Evolutionary conservation across 352 stramenopile species (phyloP).

Genomic region (Pythium aristosporum): DNA sequence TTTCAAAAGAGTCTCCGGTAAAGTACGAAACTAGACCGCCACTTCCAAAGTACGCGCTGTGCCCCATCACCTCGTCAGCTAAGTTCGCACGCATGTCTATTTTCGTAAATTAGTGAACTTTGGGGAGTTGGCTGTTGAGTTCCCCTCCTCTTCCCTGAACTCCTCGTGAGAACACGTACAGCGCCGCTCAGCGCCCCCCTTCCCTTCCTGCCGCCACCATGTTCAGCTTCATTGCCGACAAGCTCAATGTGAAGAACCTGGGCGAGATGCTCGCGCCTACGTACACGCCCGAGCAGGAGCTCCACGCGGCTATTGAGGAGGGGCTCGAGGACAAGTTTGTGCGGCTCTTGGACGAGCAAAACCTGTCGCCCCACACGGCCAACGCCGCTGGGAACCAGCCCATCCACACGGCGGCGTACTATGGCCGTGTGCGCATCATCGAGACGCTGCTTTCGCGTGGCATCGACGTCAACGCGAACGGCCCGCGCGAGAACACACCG

Average conservation of each 20-base stretch:
- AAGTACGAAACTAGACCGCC: constrained; percentile 12
- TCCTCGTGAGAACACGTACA: constrained; percentile 16
- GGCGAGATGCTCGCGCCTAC: constrained; percentile 86
- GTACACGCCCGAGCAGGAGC: constrained; percentile 83
- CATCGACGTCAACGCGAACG: constrained; percentile 68
- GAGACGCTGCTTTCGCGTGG: constrained; percentile 67
- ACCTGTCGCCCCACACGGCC: constrained; percentile 65
- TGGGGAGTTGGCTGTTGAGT: constrained; percentile 14
- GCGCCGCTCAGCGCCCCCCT: neutral
- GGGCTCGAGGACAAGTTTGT: constrained; percentile 73
- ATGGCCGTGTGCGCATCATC: constrained; percentile 71
- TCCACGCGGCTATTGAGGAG: constrained; percentile 76
- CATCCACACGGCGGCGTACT: constrained; percentile 85
- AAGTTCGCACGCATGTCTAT: constrained; percentile 16
- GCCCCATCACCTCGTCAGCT: neutral
- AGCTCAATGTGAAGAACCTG: constrained; percentile 89
- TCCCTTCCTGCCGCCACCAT: constrained; percentile 32
- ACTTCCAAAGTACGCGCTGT: neutral
- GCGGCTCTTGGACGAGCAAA: constrained; percentile 64
- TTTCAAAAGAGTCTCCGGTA: neutral
- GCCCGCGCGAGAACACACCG: constrained; percentile 73
- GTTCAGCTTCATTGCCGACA: constrained; percentile 89
- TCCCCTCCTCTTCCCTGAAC: neutral
- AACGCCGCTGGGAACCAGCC: constrained; percentile 77
- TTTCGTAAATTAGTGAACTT: constrained; percentile 13